Evolutionary conservation across 495 filamentous ascomycete species (phyloP), one percentile per base, ranked within the genome.

Genomic region (Darksidea phi): DNA sequence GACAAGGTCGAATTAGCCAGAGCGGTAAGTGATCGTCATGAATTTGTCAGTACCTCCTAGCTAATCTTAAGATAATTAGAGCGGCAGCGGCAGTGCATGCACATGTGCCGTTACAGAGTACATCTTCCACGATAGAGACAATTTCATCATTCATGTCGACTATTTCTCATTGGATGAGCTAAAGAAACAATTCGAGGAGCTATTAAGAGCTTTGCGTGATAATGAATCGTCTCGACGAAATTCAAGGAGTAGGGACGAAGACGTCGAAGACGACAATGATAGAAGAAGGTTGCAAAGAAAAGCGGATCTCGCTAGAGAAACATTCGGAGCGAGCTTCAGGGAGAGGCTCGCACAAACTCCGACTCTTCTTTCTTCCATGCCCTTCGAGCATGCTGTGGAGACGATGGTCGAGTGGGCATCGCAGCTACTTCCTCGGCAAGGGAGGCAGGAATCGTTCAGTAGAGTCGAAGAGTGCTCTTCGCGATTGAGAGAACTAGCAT

Each of bases 31-130:
- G 13, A 43, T 57, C 15, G 11, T 38, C 25, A 26, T 51, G 32
- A 48, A 10, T 8, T 42, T 46, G 6, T 36, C 12, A 11, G 36
- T 15, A 25, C 13, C n/a, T 21, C 38, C 47, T 18, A 47, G 20
- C 52, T 63, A 48, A 63, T 21, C 0, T 8, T 51, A 18, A 3
- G n/a, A 37, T 6, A 4, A 48, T 23, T 17, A 76, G 73, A 75
- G 71, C 64, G 71, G 66, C 54, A 66, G 60, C 48, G 73, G 73
- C 34, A 42, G 45, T 11, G 76, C 74, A 0, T 78, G 76, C 55
- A 78, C 76, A 8, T 76, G 74, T 45, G 74, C 73, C 7, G 74
- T 72, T 6, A 78, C 74, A 1, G 76, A 78, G 42, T 78, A 73
- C 50, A 65, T 70, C 41, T 70, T 69, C 67, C 75, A 77, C 48